phyloP scores from a whole-genome alignment of 805 yeast species.

The Candida qinlingensis region DNA sequence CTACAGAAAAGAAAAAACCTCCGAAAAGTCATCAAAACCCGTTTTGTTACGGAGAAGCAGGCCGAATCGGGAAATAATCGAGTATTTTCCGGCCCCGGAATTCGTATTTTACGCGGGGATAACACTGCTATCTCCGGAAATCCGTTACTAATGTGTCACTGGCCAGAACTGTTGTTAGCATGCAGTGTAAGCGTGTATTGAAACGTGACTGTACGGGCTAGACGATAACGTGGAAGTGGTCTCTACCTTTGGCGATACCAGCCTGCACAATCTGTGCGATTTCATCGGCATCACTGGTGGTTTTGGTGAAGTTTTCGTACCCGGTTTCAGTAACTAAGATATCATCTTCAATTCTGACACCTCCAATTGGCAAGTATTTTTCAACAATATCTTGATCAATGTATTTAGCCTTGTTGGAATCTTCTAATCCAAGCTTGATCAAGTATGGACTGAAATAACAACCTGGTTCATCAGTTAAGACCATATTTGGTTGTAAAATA shows the following conservation, averaged over 20 bases:
- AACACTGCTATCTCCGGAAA: too few species aligned
- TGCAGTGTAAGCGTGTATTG: too few species aligned
- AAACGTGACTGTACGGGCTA: slow-evolving; percentile 1
- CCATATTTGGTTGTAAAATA: slow-evolving; percentile 67
- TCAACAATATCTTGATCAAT: slow-evolving; percentile 64
- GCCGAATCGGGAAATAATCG: slow-evolving; percentile 1
- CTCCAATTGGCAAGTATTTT: slow-evolving; percentile 87
- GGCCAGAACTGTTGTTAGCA: too few species aligned
- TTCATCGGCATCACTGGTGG: slow-evolving; percentile 83
- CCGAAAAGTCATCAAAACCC: neutral
- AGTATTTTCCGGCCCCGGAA: neutral
- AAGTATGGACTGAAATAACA: slow-evolving; percentile 83
- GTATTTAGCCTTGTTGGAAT: slow-evolving; percentile 28
- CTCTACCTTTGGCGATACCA: slow-evolving; percentile 58
- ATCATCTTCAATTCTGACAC: slow-evolving; percentile 95
- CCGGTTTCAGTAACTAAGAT: slow-evolving; percentile 74
- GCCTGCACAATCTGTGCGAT: slow-evolving; percentile 68
- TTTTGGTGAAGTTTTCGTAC: slow-evolving; percentile 71
- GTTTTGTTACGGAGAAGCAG: neutral
- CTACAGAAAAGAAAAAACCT: neutral
- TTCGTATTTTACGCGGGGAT: neutral
- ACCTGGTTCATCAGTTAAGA: slow-evolving; percentile 94
- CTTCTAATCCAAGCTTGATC: slow-evolving; percentile 55
- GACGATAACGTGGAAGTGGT: slow-evolving; percentile 49
- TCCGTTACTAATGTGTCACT: too few species aligned